phyloP scores from a whole-genome alignment of 2,329 filamentous ascomycete genomes.

The Aspergillus tamarii region DNA sequence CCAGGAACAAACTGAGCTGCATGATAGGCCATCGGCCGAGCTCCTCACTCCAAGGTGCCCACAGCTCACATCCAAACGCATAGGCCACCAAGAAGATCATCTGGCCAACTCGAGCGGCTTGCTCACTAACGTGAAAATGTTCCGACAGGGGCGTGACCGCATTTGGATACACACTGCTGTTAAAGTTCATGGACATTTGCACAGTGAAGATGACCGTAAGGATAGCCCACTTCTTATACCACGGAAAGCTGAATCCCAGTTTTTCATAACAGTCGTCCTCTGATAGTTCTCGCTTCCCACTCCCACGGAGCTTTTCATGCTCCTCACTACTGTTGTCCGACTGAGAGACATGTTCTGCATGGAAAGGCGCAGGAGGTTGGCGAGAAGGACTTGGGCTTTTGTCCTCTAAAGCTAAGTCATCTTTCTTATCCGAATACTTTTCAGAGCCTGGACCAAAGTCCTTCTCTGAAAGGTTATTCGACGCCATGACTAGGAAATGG shows the following conservation, averaged over 20 bases:
- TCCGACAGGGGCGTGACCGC: constrained; percentile 67
- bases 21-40: constrained; percentile 77
- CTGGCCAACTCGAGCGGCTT: constrained; percentile 71
- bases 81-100: constrained; percentile 78
- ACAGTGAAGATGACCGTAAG: constrained; percentile 72
- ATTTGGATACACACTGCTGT: constrained; percentile 73
- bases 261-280: constrained; percentile 64
- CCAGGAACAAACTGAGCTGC: constrained; percentile 71
- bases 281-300: constrained; percentile 45
- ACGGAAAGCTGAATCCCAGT: constrained; percentile 63
- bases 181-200: constrained; percentile 79
- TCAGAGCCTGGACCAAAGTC: background rate
- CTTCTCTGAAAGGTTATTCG: background rate
- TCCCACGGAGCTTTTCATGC: constrained; percentile 15
- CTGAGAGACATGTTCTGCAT: constrained; percentile 21
- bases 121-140: constrained; percentile 68
- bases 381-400: constrained; percentile 10
- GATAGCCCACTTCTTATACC: constrained; percentile 70
- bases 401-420: background rate
- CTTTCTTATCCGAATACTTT: constrained; percentile 7
- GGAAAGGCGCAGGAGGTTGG: constrained; percentile 11
- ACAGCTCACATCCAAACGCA: constrained; percentile 83
- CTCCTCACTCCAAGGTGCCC: constrained; percentile 86
- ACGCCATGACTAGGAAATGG: background rate
- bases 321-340: constrained; percentile 19